Base-by-base conservation (phyloP, 306 rosid species). In the Hylodesmum podocarpum region DNA sequence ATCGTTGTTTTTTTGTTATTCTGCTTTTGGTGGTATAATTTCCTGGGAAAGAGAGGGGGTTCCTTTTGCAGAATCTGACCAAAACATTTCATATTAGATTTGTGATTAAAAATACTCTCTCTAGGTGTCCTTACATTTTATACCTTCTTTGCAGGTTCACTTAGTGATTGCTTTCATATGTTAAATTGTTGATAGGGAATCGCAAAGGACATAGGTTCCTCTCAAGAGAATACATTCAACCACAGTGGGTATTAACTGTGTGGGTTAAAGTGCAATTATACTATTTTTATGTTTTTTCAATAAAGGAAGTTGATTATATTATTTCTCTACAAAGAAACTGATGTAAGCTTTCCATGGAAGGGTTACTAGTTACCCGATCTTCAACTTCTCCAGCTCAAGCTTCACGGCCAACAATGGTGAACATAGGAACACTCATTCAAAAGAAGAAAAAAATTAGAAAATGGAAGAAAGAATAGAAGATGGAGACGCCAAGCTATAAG, bases 21-120 rank as follows among this genome's bases (percentile, higher is more conserved):
- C 97, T 82, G 92, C 97, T 55, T 95, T 95, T 87, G 99, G 97
- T 18, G 99, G 99, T 49, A 70, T 58, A 49, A 94, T 95, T 76
- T 95, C 97, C 40, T 92, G 99, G 99, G 96, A 92, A 70, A 96
- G 99, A 44, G 87, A 90, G 40, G 97, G 89, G 4, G 94, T 92
- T 61, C 99, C 99, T 51, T 95, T 86, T 73, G 80, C 76, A 33
- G 97, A 91, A 80, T 78, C 83, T 3, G 99, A 95, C n/a, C 84
- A 86, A 39, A 82, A 83, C 85, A 89, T 92, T 77, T 88, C 96
- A 41, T 90, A 95, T 82, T 96, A 95, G 97, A 97, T 88, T 78
- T 76, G 77, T 49, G 70, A 27, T 49, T 24, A 73, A 28, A 50
- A 31, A 37, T 53, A 22, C 33, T 5, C 3, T 65, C 59, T 15